Percentiles rank a stretch among this genome's conserved stretches.
Evolutionary conservation across 208 protist species (phyloP).

Genomic region (Wallacemonas sp.): DNA sequence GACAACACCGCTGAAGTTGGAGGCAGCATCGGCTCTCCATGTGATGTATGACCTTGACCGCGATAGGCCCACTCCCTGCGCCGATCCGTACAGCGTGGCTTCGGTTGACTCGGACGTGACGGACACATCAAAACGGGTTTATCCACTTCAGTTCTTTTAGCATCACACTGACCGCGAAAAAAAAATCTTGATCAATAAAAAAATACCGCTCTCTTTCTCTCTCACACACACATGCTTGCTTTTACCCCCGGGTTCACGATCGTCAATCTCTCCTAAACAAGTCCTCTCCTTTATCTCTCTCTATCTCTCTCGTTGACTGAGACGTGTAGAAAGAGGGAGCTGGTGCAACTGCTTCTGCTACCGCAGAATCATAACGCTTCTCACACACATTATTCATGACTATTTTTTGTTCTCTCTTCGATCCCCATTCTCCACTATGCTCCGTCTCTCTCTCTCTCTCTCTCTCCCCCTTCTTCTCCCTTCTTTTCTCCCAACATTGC

Average conservation of each 20-base stretch:
- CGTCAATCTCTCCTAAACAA: neutral
- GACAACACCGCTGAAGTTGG: neutral
- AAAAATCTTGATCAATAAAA: neutral
- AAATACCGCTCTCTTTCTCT: neutral
- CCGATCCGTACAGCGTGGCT: no score
- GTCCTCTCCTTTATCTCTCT: neutral
- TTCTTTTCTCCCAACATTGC: constrained; percentile 1
- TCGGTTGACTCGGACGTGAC: no score
- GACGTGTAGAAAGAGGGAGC: no score
- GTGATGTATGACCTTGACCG: neutral
- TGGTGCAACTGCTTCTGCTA: no score
- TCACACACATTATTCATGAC: no score
- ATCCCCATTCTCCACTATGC: neutral
- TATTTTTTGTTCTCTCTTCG: no score
- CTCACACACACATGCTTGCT: neutral
- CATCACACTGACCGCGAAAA: neutral
- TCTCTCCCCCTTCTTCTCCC: neutral
- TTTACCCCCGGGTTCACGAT: neutral
- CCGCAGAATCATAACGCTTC: no score
- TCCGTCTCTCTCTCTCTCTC: neutral
- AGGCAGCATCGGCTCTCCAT: neutral
- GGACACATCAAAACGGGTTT: constrained; percentile 5
- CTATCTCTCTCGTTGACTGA: neutral
- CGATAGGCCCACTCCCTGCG: no score
- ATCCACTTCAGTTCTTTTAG: constrained; percentile 5